A percentile compares a stretch with the other conserved stretches of the same genome.
These are phyloP conservation scores for Euphorbia peplus DNA, from an alignment of 345 rosid genomes.

Conservation along the genomic window DNA sequence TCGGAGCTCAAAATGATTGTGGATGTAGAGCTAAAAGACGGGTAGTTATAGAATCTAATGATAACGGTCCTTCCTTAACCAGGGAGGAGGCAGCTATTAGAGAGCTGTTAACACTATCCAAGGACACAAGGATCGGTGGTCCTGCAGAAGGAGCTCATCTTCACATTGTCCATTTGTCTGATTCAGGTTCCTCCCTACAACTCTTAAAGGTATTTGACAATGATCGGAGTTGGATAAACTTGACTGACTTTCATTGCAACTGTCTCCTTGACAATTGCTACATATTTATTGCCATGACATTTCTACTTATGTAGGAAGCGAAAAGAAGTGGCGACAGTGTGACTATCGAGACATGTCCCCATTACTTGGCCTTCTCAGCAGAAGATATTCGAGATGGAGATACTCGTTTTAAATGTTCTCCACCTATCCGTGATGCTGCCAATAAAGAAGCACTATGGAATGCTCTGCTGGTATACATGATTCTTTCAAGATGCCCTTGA, in stretches of 20 bases:
- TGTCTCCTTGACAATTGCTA: too few relatives aligned
- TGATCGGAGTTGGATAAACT: background rate
- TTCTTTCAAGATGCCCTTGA: conserved; percentile 14
- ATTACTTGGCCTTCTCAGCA: conserved; percentile 88
- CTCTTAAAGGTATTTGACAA: conserved; percentile 59
- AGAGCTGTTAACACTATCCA: conserved; percentile 61
- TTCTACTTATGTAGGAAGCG: conserved; percentile 48
- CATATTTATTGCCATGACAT: too few relatives aligned
- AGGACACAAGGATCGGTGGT: conserved; percentile 69
- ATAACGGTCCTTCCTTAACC: conserved; percentile 13
- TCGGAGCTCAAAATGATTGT: too few relatives aligned
- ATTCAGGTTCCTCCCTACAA: conserved; percentile 70
- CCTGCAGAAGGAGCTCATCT: conserved; percentile 90
- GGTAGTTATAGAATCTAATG: background rate
- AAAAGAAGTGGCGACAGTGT: conserved; percentile 73
- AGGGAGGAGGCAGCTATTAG: conserved; percentile 93
- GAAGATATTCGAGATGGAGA: conserved; percentile 91
- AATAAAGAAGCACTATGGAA: conserved; percentile 83
- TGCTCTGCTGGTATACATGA: conserved; percentile 66
- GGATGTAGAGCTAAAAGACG: too few relatives aligned
- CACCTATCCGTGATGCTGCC: conserved; percentile 78
- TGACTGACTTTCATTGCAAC: too few relatives aligned
- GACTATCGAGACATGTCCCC: conserved; percentile 92
- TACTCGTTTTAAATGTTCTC: conserved; percentile 93
- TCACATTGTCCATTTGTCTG: conserved; percentile 90